phyloP scores from a whole-genome alignment of 208 protist genomes.

The Endotrypanum monterogeii region DNA sequence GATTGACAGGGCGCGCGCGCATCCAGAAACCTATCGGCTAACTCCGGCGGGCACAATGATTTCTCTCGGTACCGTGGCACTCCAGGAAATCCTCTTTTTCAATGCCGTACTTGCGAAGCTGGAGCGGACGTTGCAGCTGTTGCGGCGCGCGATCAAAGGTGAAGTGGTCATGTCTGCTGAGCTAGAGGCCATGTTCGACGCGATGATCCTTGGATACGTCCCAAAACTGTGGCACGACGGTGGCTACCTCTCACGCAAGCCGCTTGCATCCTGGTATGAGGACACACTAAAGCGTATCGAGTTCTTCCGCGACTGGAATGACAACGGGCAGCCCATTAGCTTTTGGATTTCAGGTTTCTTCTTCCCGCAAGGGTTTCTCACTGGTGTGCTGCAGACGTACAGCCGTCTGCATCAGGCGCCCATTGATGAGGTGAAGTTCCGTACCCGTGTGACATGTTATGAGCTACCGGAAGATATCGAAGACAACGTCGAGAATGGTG shows the following conservation, averaged over 20 bases:
- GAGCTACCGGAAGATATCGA: conserved; percentile 76
- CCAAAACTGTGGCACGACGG: conserved; percentile 90
- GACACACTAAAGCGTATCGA: conserved; percentile 93
- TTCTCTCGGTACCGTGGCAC: conserved; percentile 88
- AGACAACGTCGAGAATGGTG: conserved; percentile 60
- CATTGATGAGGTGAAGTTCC: conserved; percentile 92
- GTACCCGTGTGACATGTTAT: conserved; percentile 80
- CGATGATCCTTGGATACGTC: conserved; percentile 90
- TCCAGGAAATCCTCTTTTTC: conserved; percentile 93
- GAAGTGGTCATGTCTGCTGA: conserved; percentile 92
- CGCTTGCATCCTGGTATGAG: conserved; percentile 95
- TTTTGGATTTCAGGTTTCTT: conserved; percentile 98
- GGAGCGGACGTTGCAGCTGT: conserved; percentile 62
- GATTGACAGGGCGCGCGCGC: conserved; percentile 83
- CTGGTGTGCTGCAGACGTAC: conserved; percentile 92
- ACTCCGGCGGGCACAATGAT: conserved; percentile 88
- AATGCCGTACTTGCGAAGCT: conserved; percentile 85
- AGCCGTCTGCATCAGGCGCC: conserved; percentile 86
- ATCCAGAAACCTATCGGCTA: conserved; percentile 87
- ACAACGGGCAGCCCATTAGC: conserved; percentile 87
- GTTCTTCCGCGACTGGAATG: conserved; percentile 96
- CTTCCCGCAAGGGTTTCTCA: conserved; percentile 97
- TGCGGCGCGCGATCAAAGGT: conserved; percentile 86
- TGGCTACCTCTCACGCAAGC: conserved; percentile 96
- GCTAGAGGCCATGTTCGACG: conserved; percentile 92